Evolutionary conservation across 176 grass and related monocot species (phyloP), one percentile per base, ranked within the genome.

Genomic region (Aegilops speltoides): DNA sequence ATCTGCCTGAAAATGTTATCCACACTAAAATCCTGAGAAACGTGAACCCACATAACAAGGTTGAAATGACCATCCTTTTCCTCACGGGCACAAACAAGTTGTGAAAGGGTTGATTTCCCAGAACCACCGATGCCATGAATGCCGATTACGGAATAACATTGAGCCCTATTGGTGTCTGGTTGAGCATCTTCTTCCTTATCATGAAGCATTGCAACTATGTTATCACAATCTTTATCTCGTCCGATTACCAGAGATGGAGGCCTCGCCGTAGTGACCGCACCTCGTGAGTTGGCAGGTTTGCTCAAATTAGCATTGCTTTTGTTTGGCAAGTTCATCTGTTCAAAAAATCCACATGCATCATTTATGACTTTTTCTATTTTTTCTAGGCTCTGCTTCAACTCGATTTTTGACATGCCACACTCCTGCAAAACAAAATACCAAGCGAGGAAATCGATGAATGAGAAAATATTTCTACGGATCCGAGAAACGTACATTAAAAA

Each of bases 61-160:
- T 76, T 43, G 17, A 76, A 76, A 29, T 52, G 73, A 9, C 7
- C 24, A 50, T 50, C 43, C 14, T 76, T 52, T 76, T 76, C 4
- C 73, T 76, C 24, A 50, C 73, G 73, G 15, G 3, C 38, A 74
- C 34, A 66, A 45, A 77, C 46, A 52, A 77, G 46, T 32, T 77
- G 75, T 56, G 75, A 50, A 77, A 77, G 48, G 48, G 75, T 77
- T 57, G 75, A 77, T 13, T 77, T 77, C 5, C 75, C 75, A n/a
- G 48, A 77, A 20, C 75, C 75, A 0, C 26, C 24, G 11, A 84
- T 84, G 36, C 82, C 82, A 75, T 84, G 56, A 31, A 84, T 76
- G 26, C 71, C 70, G 33, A 84, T 26, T 33, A 64, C 7, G n/a
- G 37, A 76, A 76, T 76, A 84, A 14, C 2, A 1, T 4, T 59